phyloP scores from a whole-genome alignment of 2,329 filamentous ascomycete species.

The Botryotinia globosa region DNA sequence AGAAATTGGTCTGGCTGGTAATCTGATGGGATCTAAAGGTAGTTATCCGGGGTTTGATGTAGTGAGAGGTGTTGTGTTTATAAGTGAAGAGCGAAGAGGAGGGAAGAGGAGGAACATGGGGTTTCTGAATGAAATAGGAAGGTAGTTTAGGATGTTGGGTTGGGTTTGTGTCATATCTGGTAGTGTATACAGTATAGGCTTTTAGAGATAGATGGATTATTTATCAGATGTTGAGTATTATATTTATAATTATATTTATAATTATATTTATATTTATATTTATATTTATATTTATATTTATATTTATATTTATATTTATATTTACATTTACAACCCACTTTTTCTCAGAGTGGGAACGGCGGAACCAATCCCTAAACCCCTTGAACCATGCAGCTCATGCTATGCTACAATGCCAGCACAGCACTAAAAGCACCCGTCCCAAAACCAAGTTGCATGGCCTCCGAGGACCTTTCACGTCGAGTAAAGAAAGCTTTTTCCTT shows the following conservation, averaged over 20 bases:
- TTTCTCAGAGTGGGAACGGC: background rate
- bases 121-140: background rate
- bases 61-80: no score
- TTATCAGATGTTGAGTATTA: background rate
- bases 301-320: no score
- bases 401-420: slow-evolving; percentile 13
- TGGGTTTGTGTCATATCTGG: background rate
- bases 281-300: background rate
- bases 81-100: background rate
- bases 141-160: background rate
- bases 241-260: background rate
- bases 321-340: no score
- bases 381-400: slow-evolving; percentile 5
- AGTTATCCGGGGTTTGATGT: no score
- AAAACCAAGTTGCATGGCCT: background rate
- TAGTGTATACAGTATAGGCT: background rate
- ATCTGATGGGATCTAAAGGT: background rate
- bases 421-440: background rate
- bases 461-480: background rate
- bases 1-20: background rate
- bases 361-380: background rate
- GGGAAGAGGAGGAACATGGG: no score
- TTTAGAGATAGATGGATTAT: background rate
- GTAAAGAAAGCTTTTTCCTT: background rate
- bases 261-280: background rate